A percentile compares a stretch with the other conserved stretches of the same genome.
Conservation (phyloP, 176 grass and related monocot genomes). For the Ensete ventricosum region DNA sequence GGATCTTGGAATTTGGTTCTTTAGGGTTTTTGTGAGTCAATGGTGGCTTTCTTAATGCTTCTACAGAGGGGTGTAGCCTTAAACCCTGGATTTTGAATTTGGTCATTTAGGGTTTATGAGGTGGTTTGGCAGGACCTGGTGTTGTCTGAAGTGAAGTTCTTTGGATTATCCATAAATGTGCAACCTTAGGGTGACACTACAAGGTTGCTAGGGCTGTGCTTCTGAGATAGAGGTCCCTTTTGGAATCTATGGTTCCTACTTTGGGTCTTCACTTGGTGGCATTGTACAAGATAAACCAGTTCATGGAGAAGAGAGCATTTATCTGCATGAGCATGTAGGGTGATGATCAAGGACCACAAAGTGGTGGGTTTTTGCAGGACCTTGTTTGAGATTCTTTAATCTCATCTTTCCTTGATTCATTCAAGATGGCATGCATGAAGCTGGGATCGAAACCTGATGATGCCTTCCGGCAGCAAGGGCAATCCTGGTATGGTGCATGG, state of each 20-base stretch:
- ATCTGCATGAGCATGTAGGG: not conserved
- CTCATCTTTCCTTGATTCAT: not conserved
- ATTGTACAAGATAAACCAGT: not conserved
- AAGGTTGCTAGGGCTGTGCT: not conserved
- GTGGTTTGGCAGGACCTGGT: no score
- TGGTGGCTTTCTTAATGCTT: no score
- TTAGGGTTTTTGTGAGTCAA: no score
- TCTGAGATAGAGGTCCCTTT: not conserved
- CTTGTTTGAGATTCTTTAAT: not conserved
- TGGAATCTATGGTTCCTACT: not conserved
- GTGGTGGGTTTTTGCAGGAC: not conserved
- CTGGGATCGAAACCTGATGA: slow-evolving; percentile 19
- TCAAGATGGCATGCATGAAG: slow-evolving; percentile 20
- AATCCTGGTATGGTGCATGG: slow-evolving; percentile 7
- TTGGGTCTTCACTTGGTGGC: not conserved
- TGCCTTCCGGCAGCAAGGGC: slow-evolving; percentile 11
- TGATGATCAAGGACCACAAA: not conserved
- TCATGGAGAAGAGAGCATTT: not conserved
- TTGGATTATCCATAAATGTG: no score
- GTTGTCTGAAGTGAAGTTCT: no score
- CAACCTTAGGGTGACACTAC: no score
- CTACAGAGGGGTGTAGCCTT: no score
- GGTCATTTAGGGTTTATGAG: no score
- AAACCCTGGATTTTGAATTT: no score
- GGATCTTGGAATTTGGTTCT: no score